Evolutionary conservation across 257 asterid species (phyloP).

Genomic region (Solanum pennellii): DNA sequence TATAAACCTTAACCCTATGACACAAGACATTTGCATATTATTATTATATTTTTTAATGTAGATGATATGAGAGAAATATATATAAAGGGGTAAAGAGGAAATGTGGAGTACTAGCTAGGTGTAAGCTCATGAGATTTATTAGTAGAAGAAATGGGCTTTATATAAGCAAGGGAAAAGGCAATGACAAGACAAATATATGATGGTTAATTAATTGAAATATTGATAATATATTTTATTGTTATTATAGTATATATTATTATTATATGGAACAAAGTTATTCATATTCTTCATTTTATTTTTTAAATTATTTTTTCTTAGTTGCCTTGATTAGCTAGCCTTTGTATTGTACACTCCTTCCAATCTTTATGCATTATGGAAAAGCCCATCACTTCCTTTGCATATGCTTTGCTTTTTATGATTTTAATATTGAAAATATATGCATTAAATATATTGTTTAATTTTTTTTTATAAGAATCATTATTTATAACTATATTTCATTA

Average conservation of each 20-base stretch:
- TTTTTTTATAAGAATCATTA: background rate
- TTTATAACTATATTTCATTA: background rate
- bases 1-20: background rate
- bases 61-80: background rate
- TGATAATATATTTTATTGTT: background rate
- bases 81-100: background rate
- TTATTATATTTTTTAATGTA: background rate
- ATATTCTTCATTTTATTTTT: background rate
- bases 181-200: background rate
- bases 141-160: conserved; percentile 15
- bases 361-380: conserved; percentile 1
- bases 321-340: conserved; percentile 4
- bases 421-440: background rate
- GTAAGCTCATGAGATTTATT: background rate
- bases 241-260: too few species aligned
- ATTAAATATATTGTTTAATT: background rate
- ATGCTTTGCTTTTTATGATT: background rate
- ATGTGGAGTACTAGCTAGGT: background rate
- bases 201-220: conserved; percentile 5
- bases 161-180: conserved; percentile 27
- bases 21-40: background rate
- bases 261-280: background rate
- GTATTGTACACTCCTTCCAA: conserved; percentile 5
- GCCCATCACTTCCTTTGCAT: conserved; percentile 14
- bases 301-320: background rate